Conservation (phyloP, 768 basidiomycete species). For the Lactarius deliciosus region DNA sequence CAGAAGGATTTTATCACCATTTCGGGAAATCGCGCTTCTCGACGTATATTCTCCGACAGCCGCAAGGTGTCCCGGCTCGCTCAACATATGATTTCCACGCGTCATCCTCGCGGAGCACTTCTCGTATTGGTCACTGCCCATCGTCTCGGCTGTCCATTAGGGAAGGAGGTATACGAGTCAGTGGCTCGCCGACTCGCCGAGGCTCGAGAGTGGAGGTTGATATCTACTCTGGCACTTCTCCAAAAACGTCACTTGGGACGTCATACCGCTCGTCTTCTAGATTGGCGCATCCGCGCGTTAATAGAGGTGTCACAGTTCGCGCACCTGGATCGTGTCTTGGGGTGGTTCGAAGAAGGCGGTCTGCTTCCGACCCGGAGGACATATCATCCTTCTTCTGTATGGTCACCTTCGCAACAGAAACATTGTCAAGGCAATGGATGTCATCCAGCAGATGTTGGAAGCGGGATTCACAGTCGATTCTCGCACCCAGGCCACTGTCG, state of each 20-base stretch:
- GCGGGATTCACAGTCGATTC: conserved; percentile 54
- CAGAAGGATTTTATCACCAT: neutral
- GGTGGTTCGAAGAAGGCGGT: conserved; percentile 48
- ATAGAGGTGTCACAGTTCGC: conserved; percentile 50
- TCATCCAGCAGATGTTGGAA: conserved; percentile 55
- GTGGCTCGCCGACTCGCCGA: conserved; percentile 51
- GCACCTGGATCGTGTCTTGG: conserved; percentile 45
- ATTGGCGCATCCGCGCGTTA: conserved; percentile 67
- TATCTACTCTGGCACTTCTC: conserved; percentile 49
- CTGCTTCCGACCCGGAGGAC: conserved; percentile 58
- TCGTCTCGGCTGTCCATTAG: conserved; percentile 48
- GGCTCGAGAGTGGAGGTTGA: conserved; percentile 47
- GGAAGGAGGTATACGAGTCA: conserved; percentile 57
- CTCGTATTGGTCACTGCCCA: conserved; percentile 50
- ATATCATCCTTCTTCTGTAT: conserved; percentile 64
- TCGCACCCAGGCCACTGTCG: conserved; percentile 60
- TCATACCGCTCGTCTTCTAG: conserved; percentile 56
- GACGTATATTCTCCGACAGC: conserved; percentile 19
- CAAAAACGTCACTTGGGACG: conserved; percentile 50
- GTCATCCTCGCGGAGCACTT: conserved; percentile 42
- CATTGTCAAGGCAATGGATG: conserved; percentile 52
- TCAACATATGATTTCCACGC: conserved; percentile 11
- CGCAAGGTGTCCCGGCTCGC: conserved; percentile 27
- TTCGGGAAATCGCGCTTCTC: neutral
- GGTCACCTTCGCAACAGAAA: conserved; percentile 70